Evolutionary conservation across 2,329 filamentous ascomycete genomes (phyloP), one percentile per base, ranked within the genome.

Genomic region (Alternaria novae-zelandiae): DNA sequence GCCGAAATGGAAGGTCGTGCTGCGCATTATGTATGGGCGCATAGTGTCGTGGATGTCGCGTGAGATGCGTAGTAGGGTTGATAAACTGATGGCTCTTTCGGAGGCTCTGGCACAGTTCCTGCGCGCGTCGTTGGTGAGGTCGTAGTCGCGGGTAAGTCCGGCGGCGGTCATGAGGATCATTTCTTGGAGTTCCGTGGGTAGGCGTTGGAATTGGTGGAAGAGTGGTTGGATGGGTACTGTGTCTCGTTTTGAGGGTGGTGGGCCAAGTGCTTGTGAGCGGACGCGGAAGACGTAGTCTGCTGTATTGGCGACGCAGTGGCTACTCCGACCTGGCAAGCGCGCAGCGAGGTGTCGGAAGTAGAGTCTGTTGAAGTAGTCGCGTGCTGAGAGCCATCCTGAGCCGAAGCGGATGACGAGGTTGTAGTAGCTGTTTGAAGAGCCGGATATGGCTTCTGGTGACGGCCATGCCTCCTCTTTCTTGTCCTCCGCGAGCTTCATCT

Each of bases 181-280:
- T 13, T 78, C 73, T 59, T 77, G 75, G 9, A 78, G 59, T 46
- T 78, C 76, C 4, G 66, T 59, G 1, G 76, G 74, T 0, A 78
- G 63, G 17, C 59, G 64, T 2, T 59, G 45, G 54, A 78, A 78
- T 7, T 64, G 69, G 13, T 67, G 72, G 54, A 78, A 78, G 5
- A 75, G 59, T 2, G 74, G 75, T 3, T 71, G 67, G n/a, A 78
- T 70, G 8, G 51, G 54, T 50, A 78, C 65, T 5, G 58, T 67
- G 26, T 74, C 70, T 30, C 65, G 69, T 20, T 41, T 44, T 3
- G 54, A 41, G 8, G 59, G 58, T 12, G 50, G 53, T 9, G 63
- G 57, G 7, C 61, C 65, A 9, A 68, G 57, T 3, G 43, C 23
- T 44, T 49, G 50, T 3, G 61, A 67, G 12, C 55, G 59, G 6